Percentiles rank a stretch among this genome's conserved stretches.
Conservation (phyloP, 345 rosid species). For the Citrus reticulata region DNA sequence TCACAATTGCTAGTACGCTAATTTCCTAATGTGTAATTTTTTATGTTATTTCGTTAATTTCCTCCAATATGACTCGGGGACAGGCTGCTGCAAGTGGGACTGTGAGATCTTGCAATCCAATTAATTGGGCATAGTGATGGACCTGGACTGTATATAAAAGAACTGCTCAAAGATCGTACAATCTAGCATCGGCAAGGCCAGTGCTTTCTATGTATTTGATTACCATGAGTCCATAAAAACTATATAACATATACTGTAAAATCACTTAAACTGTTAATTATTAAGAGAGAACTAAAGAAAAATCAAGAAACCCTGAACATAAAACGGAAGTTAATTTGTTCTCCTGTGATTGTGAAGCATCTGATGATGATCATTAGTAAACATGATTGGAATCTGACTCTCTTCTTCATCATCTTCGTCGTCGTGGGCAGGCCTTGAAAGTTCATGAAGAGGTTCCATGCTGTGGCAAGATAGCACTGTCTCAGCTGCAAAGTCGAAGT, state of each 20-base stretch:
- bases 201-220: background rate
- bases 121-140: no score
- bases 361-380: conserved; percentile 31
- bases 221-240: background rate
- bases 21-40: no score
- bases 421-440: conserved; percentile 34
- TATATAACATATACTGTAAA: no score
- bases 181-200: background rate
- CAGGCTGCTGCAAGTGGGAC: no score
- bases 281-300: background rate
- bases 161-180: no score
- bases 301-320: background rate
- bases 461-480: conserved; percentile 49
- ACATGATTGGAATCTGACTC: conserved; percentile 39
- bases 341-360: conserved; percentile 43
- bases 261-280: background rate
- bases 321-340: conserved; percentile 12
- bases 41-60: no score
- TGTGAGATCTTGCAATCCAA: no score
- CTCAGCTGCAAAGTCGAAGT: conserved; percentile 49
- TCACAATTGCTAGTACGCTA: no score
- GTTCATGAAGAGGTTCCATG: conserved; percentile 48
- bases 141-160: no score
- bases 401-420: conserved; percentile 72
- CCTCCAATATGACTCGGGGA: no score